Evolutionary conservation across 306 rosid genomes (phyloP).

Genomic region (Pyrus bretschneideri): DNA sequence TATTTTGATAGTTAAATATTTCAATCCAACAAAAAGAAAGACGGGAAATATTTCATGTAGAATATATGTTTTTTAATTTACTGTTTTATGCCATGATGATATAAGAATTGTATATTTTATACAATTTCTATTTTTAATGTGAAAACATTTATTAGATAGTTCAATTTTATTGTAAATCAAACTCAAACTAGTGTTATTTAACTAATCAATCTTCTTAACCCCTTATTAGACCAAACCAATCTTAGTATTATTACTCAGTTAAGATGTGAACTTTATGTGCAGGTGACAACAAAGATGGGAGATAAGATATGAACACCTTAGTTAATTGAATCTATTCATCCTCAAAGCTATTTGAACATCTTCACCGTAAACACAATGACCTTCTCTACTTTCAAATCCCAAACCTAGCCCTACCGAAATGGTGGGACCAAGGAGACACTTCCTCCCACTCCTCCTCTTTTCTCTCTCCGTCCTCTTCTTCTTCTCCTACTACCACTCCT

Average conservation of each 20-base stretch:
- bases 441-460: constrained; percentile 52
- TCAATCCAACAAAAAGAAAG: too few species aligned
- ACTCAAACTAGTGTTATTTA: not conserved
- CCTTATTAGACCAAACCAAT: not conserved
- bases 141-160: not conserved
- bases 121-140: too few species aligned
- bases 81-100: not conserved
- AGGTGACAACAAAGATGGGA: constrained; percentile 81
- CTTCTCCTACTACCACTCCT: constrained; percentile 29
- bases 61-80: not conserved
- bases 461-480: constrained; percentile 25
- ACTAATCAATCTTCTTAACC: not conserved
- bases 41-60: too few species aligned
- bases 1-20: too few species aligned
- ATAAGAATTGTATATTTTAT: not conserved
- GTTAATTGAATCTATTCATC: constrained; percentile 78
- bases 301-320: constrained; percentile 91
- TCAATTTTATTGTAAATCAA: not conserved
- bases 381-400: not conserved
- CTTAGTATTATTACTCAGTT: not conserved
- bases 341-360: constrained; percentile 51
- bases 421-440: constrained; percentile 58
- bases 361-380: constrained; percentile 17
- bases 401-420: constrained; percentile 21
- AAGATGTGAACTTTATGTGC: constrained; percentile 22